Evolutionary conservation across 768 basidiomycete genomes (phyloP), one percentile per base, ranked within the genome.

Genomic region (Thelephora ganbajun): DNA sequence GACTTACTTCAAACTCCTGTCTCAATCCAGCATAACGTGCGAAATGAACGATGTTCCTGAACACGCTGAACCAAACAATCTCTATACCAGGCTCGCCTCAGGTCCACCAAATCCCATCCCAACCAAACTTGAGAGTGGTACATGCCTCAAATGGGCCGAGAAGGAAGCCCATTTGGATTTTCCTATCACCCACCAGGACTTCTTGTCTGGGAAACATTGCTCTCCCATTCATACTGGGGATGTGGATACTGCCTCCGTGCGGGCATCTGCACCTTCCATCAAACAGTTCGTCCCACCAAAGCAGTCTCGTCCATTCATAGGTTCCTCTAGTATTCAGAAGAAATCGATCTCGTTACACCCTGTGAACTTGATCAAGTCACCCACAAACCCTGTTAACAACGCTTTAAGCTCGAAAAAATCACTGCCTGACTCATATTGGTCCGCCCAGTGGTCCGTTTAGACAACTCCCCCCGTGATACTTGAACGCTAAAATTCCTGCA

Each of bases 121-220:
- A 71, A 9, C 59, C 34, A 49, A 56, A n/a, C 41, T 54, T n/a
- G 51, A 45, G 12, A 48, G 78, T 23, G 51, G 51, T 41, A 64
- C 62, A 43, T 69, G 69, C 19, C 63, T 58, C 20, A 61, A 69
- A 20, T 63, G 71, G 46, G 51, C 48, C 6, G 58, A 70, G 45
- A 83, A 74, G 59, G 80, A 84, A 37, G 58, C 86, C 14, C 77
- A 78, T 54, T 65, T 86, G 23, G 84, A 88, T 51, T 71, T 76
- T 44, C 46, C 63, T 2, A 67, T 87, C 45, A 63, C 75, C 11
- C 63, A 62, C 16, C 63, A 60, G 36, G 80, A 83, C 48, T 87
- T 69, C 57, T 55, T 77, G 14, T 79, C 81, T 42, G 83, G 84
- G 1, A 61, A 65, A 46, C 83, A 80, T 55, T 87, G 50, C 41